These are phyloP conservation scores for Pseudohalonectria lignicola DNA, from an alignment of 2,329 filamentous ascomycete species.

Conservation along the genomic window DNA sequence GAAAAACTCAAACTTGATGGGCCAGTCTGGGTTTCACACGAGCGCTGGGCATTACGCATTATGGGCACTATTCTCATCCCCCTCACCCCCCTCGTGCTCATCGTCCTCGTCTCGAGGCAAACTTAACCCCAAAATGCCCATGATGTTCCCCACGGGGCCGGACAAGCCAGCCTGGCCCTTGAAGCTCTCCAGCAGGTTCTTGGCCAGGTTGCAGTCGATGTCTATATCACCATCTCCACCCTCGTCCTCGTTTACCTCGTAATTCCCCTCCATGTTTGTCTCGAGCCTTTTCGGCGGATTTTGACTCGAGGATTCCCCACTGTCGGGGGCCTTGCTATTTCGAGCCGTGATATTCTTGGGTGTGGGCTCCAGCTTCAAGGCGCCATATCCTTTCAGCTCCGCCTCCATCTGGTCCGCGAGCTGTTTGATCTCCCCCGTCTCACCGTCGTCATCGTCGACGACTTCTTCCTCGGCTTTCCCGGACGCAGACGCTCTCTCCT, in stretches of 20 bases:
- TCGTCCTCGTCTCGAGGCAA: constrained; percentile 70
- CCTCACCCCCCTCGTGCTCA: constrained; percentile 22
- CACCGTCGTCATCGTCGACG: constrained; percentile 29
- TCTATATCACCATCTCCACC: constrained; percentile 51
- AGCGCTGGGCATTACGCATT: no score
- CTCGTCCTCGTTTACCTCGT: constrained; percentile 26
- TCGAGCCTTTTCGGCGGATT: constrained; percentile 10
- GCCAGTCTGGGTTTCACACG: no score
- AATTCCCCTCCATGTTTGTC: constrained; percentile 1
- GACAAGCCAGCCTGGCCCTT: constrained; percentile 79
- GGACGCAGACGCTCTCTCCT: constrained; percentile 4
- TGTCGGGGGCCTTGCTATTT: constrained; percentile 13
- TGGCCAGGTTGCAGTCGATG: constrained; percentile 78
- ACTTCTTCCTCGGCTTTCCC: constrained; percentile 1
- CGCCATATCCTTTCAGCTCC: constrained; percentile 60
- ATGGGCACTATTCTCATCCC: no score
- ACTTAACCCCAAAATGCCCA: constrained; percentile 74
- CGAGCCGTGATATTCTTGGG: constrained; percentile 18
- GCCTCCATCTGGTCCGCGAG: constrained; percentile 60
- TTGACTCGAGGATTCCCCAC: constrained; percentile 1
- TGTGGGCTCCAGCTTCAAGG: constrained; percentile 41
- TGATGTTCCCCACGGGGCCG: constrained; percentile 78
- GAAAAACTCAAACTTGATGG: no score
- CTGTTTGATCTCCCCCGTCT: constrained; percentile 51
- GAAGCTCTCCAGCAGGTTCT: constrained; percentile 86